Evolutionary conservation across 2,329 filamentous ascomycete genomes (phyloP).

Genomic region (Pseudogymnoascus sp.): DNA sequence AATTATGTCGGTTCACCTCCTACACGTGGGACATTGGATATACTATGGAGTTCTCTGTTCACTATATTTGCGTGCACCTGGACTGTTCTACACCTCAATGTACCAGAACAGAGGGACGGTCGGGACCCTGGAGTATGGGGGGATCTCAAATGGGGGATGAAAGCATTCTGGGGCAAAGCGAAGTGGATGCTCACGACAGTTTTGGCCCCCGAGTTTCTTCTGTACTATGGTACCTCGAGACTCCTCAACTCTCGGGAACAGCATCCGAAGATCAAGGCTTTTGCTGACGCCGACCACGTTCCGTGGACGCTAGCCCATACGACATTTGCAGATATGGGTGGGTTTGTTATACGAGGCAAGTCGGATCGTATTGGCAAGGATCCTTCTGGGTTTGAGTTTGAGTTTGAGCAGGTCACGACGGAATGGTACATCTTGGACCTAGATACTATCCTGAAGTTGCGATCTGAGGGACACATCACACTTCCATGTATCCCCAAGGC

Average conservation of each 20-base stretch:
- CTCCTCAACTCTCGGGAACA: not conserved
- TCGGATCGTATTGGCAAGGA: not conserved
- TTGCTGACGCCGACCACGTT: not conserved
- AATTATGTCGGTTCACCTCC: constrained; percentile 16
- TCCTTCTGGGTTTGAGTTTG: no score
- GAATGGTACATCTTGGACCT: not conserved
- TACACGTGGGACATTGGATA: constrained; percentile 19
- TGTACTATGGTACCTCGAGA: not conserved
- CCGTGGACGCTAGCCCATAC: not conserved
- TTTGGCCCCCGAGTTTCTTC: constrained; percentile 4
- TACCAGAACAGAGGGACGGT: constrained; percentile 11
- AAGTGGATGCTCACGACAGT: constrained; percentile 7
- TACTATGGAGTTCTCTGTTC: constrained; percentile 19
- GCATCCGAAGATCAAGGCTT: not conserved
- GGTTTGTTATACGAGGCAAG: not conserved
- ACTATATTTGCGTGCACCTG: constrained; percentile 20
- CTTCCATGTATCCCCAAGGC: not conserved
- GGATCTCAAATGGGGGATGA: not conserved
- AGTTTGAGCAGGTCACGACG: not conserved
- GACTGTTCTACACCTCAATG: constrained; percentile 20
- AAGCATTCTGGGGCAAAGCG: not conserved
- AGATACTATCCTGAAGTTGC: not conserved
- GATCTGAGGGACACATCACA: not conserved
- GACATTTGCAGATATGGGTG: not conserved
- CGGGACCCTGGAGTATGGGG: not conserved